Percentiles rank a stretch among this genome's conserved stretches.
Evolutionary conservation across 1,139 yeast genomes (phyloP).

Genomic region (Candida tetrigidarum): DNA sequence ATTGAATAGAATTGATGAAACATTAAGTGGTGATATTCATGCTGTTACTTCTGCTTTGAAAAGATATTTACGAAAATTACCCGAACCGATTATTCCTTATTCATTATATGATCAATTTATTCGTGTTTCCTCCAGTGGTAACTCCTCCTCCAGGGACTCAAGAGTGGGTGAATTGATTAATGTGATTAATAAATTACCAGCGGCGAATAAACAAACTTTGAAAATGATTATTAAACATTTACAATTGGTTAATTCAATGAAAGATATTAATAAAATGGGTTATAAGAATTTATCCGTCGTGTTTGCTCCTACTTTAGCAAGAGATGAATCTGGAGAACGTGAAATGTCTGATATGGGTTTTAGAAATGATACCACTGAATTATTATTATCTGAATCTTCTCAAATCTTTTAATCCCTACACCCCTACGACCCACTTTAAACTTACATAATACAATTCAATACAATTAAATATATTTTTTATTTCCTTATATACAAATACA

Average conservation of each 20-base stretch:
- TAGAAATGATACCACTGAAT: constrained; percentile 80
- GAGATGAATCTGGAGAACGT: constrained; percentile 80
- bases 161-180: constrained; percentile 33
- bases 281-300: constrained; percentile 85
- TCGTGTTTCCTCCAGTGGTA: constrained; percentile 33
- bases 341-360: constrained; percentile 88
- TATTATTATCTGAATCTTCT: constrained; percentile 60
- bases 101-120: constrained; percentile 71
- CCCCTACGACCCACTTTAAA: too few relatives aligned
- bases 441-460: too few relatives aligned
- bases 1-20: constrained; percentile 46
- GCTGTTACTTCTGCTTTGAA: constrained; percentile 88
- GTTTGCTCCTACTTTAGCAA: constrained; percentile 91
- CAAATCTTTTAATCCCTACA: constrained; percentile 11
- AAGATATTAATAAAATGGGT: constrained; percentile 72
- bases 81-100: constrained; percentile 83
- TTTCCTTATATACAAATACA: constrained; percentile 1
- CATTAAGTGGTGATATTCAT: constrained; percentile 76
- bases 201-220: constrained; percentile 66
- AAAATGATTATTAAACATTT: constrained; percentile 66
- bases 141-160: constrained; percentile 37
- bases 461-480: constrained; percentile 1
- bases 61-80: constrained; percentile 81
- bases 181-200: constrained; percentile 56
- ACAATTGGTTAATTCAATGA: constrained; percentile 52